Conservation (phyloP, 2,329 filamentous ascomycete genomes). For the Neopestalotiopsis clavispora region DNA sequence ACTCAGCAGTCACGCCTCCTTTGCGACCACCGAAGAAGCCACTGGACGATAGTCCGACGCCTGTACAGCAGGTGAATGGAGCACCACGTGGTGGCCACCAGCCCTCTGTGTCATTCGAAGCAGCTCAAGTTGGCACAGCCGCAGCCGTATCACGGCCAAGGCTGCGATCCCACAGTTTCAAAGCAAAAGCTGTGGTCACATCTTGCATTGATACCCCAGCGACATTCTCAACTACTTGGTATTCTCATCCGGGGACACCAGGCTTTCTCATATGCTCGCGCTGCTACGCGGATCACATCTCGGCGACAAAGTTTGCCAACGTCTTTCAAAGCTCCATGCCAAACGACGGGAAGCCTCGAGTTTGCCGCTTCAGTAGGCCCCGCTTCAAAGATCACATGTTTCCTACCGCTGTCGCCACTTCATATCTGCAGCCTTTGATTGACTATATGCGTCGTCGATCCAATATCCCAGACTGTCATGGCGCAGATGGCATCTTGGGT, state of each 20-base stretch:
- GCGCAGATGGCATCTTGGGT: conserved; percentile 24
- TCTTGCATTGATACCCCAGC: conserved; percentile 36
- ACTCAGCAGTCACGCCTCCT: conserved; percentile 1
- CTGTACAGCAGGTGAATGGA: background rate
- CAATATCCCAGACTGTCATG: conserved; percentile 26
- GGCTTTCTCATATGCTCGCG: conserved; percentile 44
- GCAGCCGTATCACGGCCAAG: background rate
- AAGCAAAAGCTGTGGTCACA: conserved; percentile 15
- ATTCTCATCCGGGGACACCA: conserved; percentile 38
- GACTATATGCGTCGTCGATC: conserved; percentile 34
- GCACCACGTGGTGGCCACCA: background rate
- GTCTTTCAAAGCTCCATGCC: conserved; percentile 32
- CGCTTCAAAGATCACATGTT: conserved; percentile 41
- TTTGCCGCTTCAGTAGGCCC: conserved; percentile 36
- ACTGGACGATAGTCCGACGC: background rate
- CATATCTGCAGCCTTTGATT: conserved; percentile 29
- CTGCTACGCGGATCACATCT: conserved; percentile 45
- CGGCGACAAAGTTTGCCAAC: conserved; percentile 31
- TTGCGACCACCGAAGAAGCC: conserved; percentile 15
- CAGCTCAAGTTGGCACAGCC: background rate
- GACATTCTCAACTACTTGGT: conserved; percentile 41
- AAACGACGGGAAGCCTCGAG: conserved; percentile 29
- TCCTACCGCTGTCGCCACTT: conserved; percentile 33
- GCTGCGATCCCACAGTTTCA: background rate
- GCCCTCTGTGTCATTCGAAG: too few relatives aligned